Percentiles rank a stretch among this genome's conserved stretches.
These are phyloP conservation scores for Cryptococcus sp. DNA, from an alignment of 1,284 basidiomycete species.

Conservation along the genomic window DNA sequence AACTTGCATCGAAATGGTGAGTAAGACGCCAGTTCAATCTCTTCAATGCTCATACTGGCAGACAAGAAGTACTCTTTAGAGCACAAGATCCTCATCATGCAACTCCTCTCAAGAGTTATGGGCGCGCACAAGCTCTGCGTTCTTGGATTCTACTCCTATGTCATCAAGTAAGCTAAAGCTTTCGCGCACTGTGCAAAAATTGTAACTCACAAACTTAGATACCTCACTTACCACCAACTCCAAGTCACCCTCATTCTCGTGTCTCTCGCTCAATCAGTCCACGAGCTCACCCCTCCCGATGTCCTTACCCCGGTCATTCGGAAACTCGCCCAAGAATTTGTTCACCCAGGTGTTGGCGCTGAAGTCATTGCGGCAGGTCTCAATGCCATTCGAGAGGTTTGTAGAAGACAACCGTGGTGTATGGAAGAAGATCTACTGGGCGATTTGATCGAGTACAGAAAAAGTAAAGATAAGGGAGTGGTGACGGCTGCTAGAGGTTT, in stretches of 20 bases:
- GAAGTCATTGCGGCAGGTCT: conserved; percentile 95
- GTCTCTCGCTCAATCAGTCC: conserved; percentile 89
- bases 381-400: conserved; percentile 91
- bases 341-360: conserved; percentile 91
- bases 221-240: conserved; percentile 88
- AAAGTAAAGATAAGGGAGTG: conserved; percentile 92
- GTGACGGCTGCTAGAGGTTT: conserved; percentile 81
- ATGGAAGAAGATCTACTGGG: conserved; percentile 87
- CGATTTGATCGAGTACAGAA: conserved; percentile 90
- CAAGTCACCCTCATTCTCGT: conserved; percentile 93
- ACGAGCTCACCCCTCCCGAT: conserved; percentile 93
- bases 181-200: not conserved
- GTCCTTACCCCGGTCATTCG: conserved; percentile 81
- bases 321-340: conserved; percentile 92
- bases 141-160: conserved; percentile 94
- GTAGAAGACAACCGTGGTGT: conserved; percentile 87
- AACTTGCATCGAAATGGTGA: conserved; percentile 65
- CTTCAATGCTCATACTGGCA: conserved; percentile 9
- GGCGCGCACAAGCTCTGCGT: conserved; percentile 88
- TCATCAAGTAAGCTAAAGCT: conserved; percentile 57
- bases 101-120: conserved; percentile 93
- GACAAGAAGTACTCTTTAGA: conserved; percentile 93
- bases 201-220: conserved; percentile 52
- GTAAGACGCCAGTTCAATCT: conserved; percentile 2
- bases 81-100: conserved; percentile 96